Base-by-base conservation (phyloP, 768 basidiomycete genomes). In the Suillus alpinus region DNA sequence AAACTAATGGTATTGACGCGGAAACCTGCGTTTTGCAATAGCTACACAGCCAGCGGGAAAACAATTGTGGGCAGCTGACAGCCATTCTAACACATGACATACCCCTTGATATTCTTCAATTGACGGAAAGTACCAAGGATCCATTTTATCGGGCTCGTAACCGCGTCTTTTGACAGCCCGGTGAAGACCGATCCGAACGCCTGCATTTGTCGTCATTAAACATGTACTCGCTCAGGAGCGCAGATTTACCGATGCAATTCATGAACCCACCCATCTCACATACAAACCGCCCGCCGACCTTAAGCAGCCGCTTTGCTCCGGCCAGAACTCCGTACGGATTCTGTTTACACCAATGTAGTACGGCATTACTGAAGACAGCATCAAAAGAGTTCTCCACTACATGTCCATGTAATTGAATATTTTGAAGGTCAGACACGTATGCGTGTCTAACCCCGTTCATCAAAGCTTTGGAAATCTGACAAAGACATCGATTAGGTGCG, bases 111-210 rank as follows among this genome's bases (percentile, higher is more conserved):
- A 93, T 61, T 89, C 85, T 32, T 83, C 80, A 12, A 80, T 79
- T 0, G 87, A 87, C 4, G 93, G 93, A 69, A 92, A 94, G 75
- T 85, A 92, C 91, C 91, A 94, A 0, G 93, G 93, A 68, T 95
- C 92, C 46, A 85, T 69, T 12, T 72, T 67, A 9, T 73, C 72
- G 10, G 91, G 83, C 70, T 92, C 78, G 58, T 85, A 71, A 0
- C 89, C 88, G 31, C 80, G 77, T 34, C 73, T 71, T 59, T 73
- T 75, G 41, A 88, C 71, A 0, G 81, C 84, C 10, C 77, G 68
- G 62, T 92, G 78, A 16, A 94, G 65, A 4, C 83, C 81, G 16
- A 75, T 71, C 59, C 91, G 76, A 31, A 92, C 71, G 8, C 89
- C 91, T 89, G 68, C 68, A 62, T 44, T 47, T n/a, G 40, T 23